phyloP scores from a whole-genome alignment of 2,329 filamentous ascomycete species.

The Fusarium sarcochroum region DNA sequence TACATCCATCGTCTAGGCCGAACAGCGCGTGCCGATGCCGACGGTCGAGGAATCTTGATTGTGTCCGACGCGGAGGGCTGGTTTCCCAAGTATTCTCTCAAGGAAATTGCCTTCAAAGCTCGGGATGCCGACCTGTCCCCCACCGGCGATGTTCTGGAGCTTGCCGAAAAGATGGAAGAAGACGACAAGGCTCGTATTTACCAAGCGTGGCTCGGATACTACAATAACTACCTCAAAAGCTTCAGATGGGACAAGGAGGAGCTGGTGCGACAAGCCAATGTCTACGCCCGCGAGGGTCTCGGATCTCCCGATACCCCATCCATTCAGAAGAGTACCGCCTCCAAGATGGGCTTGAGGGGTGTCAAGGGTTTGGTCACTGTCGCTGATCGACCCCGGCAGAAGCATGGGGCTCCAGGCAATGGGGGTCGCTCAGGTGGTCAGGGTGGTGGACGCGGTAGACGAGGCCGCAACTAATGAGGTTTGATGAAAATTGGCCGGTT shows the following conservation, averaged over 20 bases:
- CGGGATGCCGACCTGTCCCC: slow-evolving; percentile 62
- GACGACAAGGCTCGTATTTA: slow-evolving; percentile 64
- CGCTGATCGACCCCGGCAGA: slow-evolving; percentile 57
- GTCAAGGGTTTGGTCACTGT: slow-evolving; percentile 63
- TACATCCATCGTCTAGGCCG: slow-evolving; percentile 79
- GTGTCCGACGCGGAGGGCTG: slow-evolving; percentile 65
- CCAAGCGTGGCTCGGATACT: slow-evolving; percentile 71
- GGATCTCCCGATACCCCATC: slow-evolving; percentile 62
- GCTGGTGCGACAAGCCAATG: slow-evolving; percentile 66
- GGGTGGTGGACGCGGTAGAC: slow-evolving; percentile 18
- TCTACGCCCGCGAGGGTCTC: slow-evolving; percentile 63
- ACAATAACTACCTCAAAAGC: slow-evolving; percentile 64
- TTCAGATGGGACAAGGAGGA: slow-evolving; percentile 59
- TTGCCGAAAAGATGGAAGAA: slow-evolving; percentile 61
- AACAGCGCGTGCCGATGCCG: slow-evolving; percentile 75
- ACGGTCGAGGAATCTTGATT: slow-evolving; percentile 74
- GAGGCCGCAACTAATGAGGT: slow-evolving; percentile 17
- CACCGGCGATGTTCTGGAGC: slow-evolving; percentile 53
- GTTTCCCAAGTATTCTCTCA: slow-evolving; percentile 65
- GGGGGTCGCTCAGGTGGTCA: slow-evolving; percentile 16
- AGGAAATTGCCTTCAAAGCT: slow-evolving; percentile 67
- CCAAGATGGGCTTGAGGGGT: slow-evolving; percentile 71
- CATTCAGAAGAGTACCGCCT: slow-evolving; percentile 62
- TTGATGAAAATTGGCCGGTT: not conserved
- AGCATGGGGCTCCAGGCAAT: slow-evolving; percentile 30